These are phyloP conservation scores for Ceratobasidium sp. DNA, from an alignment of 1,284 basidiomycete species.

Conservation along the genomic window DNA sequence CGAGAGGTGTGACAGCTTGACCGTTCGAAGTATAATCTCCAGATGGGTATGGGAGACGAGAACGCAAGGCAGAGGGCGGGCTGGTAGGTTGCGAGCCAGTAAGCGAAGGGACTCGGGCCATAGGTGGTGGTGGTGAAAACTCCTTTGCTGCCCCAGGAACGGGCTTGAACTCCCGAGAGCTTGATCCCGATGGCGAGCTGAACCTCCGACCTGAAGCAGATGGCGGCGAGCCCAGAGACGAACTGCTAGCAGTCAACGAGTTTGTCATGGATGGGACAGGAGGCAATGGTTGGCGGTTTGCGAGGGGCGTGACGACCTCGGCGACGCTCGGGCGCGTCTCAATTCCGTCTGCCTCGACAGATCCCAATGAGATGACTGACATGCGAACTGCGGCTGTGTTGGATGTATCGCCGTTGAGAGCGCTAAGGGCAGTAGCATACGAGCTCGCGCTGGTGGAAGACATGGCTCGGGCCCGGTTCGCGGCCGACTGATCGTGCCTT, in stretches of 20 bases:
- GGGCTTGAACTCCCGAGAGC: constrained; percentile 29
- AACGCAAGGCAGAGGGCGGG: constrained; percentile 17
- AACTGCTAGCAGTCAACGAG: constrained; percentile 6
- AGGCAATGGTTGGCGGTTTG: constrained; percentile 25
- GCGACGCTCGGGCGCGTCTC: constrained; percentile 32
- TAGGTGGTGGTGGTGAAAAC: constrained; percentile 25
- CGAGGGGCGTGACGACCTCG: constrained; percentile 28
- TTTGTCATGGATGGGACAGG: constrained; percentile 13
- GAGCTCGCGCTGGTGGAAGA: constrained; percentile 33
- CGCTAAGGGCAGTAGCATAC: constrained; percentile 30
- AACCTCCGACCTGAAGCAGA: constrained; percentile 10
- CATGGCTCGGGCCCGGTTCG: constrained; percentile 24
- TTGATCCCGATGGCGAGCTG: constrained; percentile 1
- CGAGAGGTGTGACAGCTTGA: constrained; percentile 48
- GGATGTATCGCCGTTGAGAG: constrained; percentile 30
- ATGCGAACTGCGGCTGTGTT: constrained; percentile 18
- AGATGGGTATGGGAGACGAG: constrained; percentile 73
- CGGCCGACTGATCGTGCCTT: background rate
- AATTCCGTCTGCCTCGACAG: constrained; percentile 32
- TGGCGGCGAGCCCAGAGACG: constrained; percentile 21
- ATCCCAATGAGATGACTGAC: constrained; percentile 31
- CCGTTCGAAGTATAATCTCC: constrained; percentile 74
- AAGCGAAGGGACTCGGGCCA: constrained; percentile 14
- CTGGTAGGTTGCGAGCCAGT: constrained; percentile 1
- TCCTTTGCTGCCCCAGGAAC: constrained; percentile 27